Evolutionary conservation across 2,329 filamentous ascomycete species (phyloP).

Genomic region (Trichoderma asperellum): DNA sequence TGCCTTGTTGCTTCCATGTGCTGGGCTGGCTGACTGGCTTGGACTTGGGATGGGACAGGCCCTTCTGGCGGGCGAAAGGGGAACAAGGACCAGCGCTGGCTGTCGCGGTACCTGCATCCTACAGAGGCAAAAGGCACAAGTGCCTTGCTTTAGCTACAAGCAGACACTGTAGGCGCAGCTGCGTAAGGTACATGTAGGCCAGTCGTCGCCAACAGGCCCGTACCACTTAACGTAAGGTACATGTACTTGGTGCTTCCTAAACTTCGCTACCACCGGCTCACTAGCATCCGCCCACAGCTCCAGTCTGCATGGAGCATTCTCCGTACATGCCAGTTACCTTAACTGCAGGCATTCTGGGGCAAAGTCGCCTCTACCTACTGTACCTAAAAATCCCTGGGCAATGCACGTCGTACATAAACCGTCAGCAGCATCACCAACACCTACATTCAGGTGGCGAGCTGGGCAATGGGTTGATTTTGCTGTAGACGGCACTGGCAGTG

Average conservation of each 20-base stretch:
- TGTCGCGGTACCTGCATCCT: background rate
- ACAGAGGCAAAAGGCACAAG: background rate
- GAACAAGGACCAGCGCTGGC: background rate
- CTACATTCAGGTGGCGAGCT: background rate
- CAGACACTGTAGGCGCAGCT: background rate
- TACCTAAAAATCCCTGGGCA: background rate
- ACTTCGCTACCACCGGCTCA: background rate
- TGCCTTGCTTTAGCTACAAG: slow-evolving; percentile 2
- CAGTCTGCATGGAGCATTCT: background rate
- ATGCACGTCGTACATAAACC: background rate
- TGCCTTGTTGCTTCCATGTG: background rate
- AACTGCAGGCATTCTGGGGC: background rate
- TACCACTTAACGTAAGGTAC: background rate
- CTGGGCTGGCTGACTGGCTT: background rate
- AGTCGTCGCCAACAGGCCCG: background rate
- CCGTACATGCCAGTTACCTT: background rate
- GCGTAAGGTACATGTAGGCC: background rate
- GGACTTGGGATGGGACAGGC: background rate
- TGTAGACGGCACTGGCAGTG: background rate
- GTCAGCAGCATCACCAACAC: slow-evolving; percentile 14
- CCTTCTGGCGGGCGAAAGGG: background rate
- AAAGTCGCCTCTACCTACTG: background rate
- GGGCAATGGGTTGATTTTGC: slow-evolving; percentile 6
- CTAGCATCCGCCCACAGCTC: slow-evolving; percentile 8
- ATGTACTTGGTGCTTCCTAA: background rate